Base-by-base conservation (phyloP, 441 rosid genomes). In the Syzygium syzygioides region DNA sequence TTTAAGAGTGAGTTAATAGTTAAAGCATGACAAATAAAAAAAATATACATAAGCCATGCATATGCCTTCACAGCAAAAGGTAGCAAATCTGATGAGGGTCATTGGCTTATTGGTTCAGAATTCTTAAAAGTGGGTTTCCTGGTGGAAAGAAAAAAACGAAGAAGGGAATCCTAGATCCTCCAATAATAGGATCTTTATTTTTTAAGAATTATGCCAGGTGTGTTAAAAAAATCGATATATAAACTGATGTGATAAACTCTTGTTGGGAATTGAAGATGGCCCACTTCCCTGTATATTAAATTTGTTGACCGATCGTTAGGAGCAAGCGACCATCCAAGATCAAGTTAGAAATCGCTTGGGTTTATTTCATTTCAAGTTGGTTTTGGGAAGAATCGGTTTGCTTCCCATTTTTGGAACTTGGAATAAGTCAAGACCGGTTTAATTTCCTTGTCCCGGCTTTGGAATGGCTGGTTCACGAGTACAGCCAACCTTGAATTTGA, bases 271-370 rank as follows among this genome's bases (percentile, higher is more conserved):
- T 30, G 12, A 64, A 64, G 0, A 11, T 0, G 41, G 12, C 23
- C 11, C 76, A 26, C 41, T 64, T 30, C 23, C 30, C n/a, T 64
- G 9, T n/a, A 4, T 64, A 64, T 64, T 64, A 64, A 30, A 64
- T 64, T 30, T 64, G 23, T 30, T 2, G 41, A 64, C 6, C 1
- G 3, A 68, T 68, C 14, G 34, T 68, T 68, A 34, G 79, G 4
- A 14, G 14, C 1, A 0, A 66, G 79, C 45, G 4, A 32, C 1
- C 1, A 7, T 66, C 26, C 26, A 18, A 15, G 7, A 4, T 66
- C 4, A 1, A 64, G 45, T 32, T 2, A 3, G 15, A 37, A 71
- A 19, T 14, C 0, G 1, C 19, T 68, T 68, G 1, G 8, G 6
- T 34, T 34, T 20, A 19, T 32, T 34, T 68, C 12, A 14, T 34